phyloP scores from a whole-genome alignment of 2,329 filamentous ascomycete genomes.

The Aspergillus fijiensis region DNA sequence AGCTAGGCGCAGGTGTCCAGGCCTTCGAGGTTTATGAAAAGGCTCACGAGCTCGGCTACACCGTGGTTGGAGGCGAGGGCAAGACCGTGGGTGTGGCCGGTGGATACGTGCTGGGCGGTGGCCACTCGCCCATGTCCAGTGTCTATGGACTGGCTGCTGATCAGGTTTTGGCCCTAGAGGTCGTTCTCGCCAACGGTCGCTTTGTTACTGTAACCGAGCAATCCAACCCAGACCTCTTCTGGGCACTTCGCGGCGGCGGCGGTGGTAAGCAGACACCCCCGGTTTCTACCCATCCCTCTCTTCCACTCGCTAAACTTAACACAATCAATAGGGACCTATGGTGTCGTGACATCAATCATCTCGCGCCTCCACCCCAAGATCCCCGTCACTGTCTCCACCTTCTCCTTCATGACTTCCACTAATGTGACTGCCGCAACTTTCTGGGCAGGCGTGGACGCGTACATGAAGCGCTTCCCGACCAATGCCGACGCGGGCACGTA shows the following conservation, averaged over 20 bases:
- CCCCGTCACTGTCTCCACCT: conserved; percentile 29
- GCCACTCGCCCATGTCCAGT: conserved; percentile 56
- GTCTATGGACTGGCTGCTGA: conserved; percentile 53
- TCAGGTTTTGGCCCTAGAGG: conserved; percentile 28
- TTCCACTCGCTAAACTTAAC: not conserved
- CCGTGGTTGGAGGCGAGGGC: conserved; percentile 53
- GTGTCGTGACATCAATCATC: conserved; percentile 31
- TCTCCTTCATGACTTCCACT: conserved; percentile 25
- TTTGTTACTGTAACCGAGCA: conserved; percentile 28
- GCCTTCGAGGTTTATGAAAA: conserved; percentile 50
- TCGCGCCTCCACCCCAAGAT: conserved; percentile 28
- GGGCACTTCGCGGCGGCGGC: conserved; percentile 62
- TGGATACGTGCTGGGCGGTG: conserved; percentile 61
- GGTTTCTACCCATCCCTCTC: not conserved
- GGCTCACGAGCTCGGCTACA: conserved; percentile 48
- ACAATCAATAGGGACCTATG: conserved; percentile 27
- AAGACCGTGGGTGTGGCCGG: conserved; percentile 59
- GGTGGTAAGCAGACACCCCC: conserved; percentile 25
- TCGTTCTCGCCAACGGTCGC: conserved; percentile 27
- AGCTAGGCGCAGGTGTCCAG: conserved; percentile 55
- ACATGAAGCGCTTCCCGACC: conserved; percentile 26
- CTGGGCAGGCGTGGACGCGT: conserved; percentile 30
- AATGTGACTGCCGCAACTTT: conserved; percentile 28
- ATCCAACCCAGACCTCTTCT: conserved; percentile 55
- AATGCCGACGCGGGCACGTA: conserved; percentile 33